Evolutionary conservation across 768 basidiomycete genomes (phyloP), one percentile per base, ranked within the genome.

Genomic region (Trametes cingulata): DNA sequence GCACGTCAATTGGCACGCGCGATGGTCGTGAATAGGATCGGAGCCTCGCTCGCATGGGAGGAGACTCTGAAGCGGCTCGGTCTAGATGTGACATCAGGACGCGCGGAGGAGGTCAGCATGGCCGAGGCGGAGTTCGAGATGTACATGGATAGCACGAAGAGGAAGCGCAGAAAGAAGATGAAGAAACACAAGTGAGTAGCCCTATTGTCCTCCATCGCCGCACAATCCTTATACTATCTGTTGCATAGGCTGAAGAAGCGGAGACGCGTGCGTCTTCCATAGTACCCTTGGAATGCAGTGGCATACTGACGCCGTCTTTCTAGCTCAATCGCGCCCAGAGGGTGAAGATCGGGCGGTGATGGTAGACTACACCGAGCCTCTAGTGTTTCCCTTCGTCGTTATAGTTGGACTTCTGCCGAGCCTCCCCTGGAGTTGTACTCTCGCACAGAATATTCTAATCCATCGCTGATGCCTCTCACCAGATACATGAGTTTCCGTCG

Each of bases 161-260:
- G 91, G 73, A 94, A 94, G 80, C 82, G 85, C 67, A 80, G 85
- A 80, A 90, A 86, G 85, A 96, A 95, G 86, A 96, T 96, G 87
- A 93, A 89, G 83, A 96, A 95, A 77, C 94, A 96, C 74, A 95
- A 95, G 93, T 93, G 69, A 74, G 90, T 80, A 3, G 20, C 33
- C n/a, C 36, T n/a, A 50, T 39, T 15, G 57, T 58, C 57, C 53
- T 47, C 43, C 57, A 37, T 42, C 43, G 42, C n/a, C 14, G 58
- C 41, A 49, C 22, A 22, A 25, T 60, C 35, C 59, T 62, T n/a
- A 49, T 51, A 10, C 36, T 24, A 48, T 27, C 24, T 60, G 15
- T 19, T 39, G 49, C 64, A 6, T 62, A 93, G 92, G 79, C 82
- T 92, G 69, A 91, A 87, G 85, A 95, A 95, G 81, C 85, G 92